Evolutionary conservation across 2,329 filamentous ascomycete genomes (phyloP).

Genomic region (Stachybotrys echinatus): DNA sequence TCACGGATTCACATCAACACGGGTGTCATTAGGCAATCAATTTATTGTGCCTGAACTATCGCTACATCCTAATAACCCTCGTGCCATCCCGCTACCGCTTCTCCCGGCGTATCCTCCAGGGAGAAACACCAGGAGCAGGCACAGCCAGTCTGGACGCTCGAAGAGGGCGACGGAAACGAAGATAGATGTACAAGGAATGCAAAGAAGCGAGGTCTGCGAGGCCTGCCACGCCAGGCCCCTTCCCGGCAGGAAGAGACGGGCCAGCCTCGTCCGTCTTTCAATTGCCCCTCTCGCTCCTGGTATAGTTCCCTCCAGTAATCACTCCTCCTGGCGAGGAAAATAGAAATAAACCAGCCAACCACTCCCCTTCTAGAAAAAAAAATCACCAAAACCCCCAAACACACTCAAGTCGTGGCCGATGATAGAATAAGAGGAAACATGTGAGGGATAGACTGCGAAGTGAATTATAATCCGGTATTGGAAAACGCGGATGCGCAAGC

Average conservation of each 20-base stretch:
- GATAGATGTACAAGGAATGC: background rate
- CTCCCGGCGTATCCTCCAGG: background rate
- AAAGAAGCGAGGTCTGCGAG: background rate
- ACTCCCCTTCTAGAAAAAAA: background rate
- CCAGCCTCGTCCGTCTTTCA: background rate
- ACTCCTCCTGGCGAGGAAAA: background rate
- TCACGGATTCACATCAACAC: too few species aligned
- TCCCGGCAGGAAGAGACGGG: background rate
- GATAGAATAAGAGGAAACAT: constrained; percentile 8
- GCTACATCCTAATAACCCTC: background rate
- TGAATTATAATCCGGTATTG: constrained; percentile 29
- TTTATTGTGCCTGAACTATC: background rate
- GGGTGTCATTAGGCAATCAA: too few species aligned
- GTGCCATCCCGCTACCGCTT: background rate
- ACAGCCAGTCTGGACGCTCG: background rate
- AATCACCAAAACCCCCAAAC: background rate
- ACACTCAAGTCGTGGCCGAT: background rate
- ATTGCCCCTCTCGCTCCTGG: background rate
- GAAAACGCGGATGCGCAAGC: constrained; percentile 12
- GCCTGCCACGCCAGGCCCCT: background rate
- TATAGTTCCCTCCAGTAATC: background rate
- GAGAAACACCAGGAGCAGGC: background rate
- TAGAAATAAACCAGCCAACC: background rate
- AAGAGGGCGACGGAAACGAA: background rate
- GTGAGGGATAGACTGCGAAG: constrained; percentile 34